Percentiles rank a stretch among this genome's conserved stretches.
phyloP scores from a whole-genome alignment of 768 basidiomycete genomes.

The Termitomyces sp. region DNA sequence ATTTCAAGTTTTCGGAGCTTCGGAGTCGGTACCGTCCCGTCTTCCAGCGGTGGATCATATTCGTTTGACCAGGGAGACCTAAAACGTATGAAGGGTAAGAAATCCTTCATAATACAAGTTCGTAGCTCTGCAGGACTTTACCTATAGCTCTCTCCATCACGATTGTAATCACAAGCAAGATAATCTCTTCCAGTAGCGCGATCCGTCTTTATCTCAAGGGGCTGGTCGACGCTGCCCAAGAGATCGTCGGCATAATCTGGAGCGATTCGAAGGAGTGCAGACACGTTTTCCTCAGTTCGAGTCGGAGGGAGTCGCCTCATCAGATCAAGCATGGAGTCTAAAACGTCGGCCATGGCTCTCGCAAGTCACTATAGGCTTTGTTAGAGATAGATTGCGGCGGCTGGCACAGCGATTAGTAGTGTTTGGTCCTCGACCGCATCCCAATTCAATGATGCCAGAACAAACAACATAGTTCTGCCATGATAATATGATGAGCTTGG shows the following conservation, averaged over 20 bases:
- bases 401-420: background rate
- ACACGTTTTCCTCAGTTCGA: constrained; percentile 81
- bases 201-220: constrained; percentile 78
- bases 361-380: background rate
- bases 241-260: constrained; percentile 96
- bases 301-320: constrained; percentile 95
- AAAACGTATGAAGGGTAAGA: constrained; percentile 1
- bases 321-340: constrained; percentile 93
- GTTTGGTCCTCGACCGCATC: background rate
- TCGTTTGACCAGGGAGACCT: constrained; percentile 99
- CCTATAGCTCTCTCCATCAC: constrained; percentile 90
- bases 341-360: constrained; percentile 61
- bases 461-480: background rate
- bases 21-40: constrained; percentile 80
- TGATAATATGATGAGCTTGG: no score
- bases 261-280: constrained; percentile 71
- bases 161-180: constrained; percentile 90
- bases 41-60: constrained; percentile 86
- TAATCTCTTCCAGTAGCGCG: constrained; percentile 81
- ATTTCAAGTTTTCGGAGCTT: constrained; percentile 90
- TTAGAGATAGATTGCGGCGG: background rate
- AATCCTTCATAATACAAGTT: background rate
- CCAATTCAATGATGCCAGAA: background rate
- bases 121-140: constrained; percentile 24
- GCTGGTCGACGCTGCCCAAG: constrained; percentile 91